Base-by-base conservation (phyloP, 192 early-diverging fungal genomes). In the Chytriomyces sp. region DNA sequence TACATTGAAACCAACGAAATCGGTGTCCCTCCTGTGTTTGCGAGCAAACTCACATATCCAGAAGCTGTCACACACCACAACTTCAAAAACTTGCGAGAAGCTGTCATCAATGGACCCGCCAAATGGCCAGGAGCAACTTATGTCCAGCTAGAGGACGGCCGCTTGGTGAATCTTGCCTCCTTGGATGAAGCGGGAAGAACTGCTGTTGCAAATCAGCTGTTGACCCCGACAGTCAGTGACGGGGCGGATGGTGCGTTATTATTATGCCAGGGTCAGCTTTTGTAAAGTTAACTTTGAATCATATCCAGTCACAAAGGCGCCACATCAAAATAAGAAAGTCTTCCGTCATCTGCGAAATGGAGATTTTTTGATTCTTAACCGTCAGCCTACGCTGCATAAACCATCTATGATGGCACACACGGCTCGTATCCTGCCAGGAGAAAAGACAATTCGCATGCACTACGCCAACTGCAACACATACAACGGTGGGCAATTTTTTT, bases 361-460 rank as follows among this genome's bases (percentile, higher is more conserved):
- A 67, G 98, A 99, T 80, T 92, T 97, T 82, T 88, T 99, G 48
- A 88, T 99, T 64, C 86, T 99, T 77, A 99, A 99, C 87, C 95
- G 98, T 67, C 98, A 99, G 85, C 98, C 98, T 6, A 99, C 98
- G 43, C 89, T 99, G 77, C 98, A 99, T 89, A 98, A 98, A 73
- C 97, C 98, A 50, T 98, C 96, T 18, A 98, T 98, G 86, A 98
- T 98, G 88, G 96, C 95, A 2, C 97, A 98, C 89, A 94, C 93
- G 23, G 98, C 96, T 7, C 91, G 93, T 65, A 91, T 99, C 50
- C 86, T 99, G 18, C 95, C 95, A 5, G 95, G 95, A 61, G 98
- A 99, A 83, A 96, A 94, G 73, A 99, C 98, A 13, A 95, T 99
- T 85, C 92, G 98, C 26, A 97, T 99, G 97, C 98, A 99, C 83